Evolutionary conservation across 192 early-diverging fungal genomes (phyloP), one percentile per base, ranked within the genome.

Genomic region (Globomyces pollinis-pini): DNA sequence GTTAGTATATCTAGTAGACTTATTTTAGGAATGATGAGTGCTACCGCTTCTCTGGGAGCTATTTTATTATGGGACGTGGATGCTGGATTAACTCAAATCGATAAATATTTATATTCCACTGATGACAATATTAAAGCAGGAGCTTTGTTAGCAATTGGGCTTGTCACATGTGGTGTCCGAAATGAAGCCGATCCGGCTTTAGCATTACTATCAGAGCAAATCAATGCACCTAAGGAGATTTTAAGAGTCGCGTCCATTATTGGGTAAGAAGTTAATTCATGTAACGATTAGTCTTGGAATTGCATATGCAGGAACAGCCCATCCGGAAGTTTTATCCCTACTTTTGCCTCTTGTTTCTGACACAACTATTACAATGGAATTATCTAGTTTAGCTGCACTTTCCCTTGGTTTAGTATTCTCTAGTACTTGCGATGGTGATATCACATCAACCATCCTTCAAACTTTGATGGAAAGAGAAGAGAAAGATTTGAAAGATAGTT

Each of bases 61-160:
- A 89, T 99, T 58, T 72, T 89, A 60, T 72, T 99, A 57, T 99
- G 96, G 96, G 91, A 97, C 66, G 85, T 94, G 3, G 91, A 94
- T 52, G 75, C 76, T 35, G 94, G 93, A 28, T 74, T 99, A 38
- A 86, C 84, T 57, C 80, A 91, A 57, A 88, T 99, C 49, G 96
- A 97, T 78, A 91, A 93, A 72, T 97, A 94, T 70, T 76, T 92
- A 67, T 90, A 96, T 70, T 88, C 87, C 1, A 77, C 79, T 26
- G 89, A 93, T 57, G 86, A 91, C 47, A 71, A 91, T 66, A 86
- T 99, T 75, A 91, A 88, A 77, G 88, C 93, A 18, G 96, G 96
- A 41, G 91, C 93, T 20, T 64, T 95, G 29, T 80, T 99, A 26
- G 94, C 90, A 28, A 92, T 99, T 50, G 93, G 96, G 29, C 79